These are phyloP conservation scores for Handroanthus guayacan DNA, from an alignment of 257 asterid genomes.

Conservation along the genomic window DNA sequence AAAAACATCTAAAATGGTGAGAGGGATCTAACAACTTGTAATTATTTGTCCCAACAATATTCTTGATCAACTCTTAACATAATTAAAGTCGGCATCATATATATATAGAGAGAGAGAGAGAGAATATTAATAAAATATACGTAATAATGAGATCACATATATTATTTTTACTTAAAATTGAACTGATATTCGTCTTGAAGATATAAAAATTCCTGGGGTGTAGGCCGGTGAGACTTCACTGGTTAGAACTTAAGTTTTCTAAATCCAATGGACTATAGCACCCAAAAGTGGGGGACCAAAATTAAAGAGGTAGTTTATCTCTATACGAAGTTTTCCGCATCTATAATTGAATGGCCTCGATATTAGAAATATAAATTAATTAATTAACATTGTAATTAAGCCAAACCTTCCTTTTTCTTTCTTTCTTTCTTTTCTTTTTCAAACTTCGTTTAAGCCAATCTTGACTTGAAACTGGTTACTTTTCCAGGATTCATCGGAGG, in stretches of 20 bases:
- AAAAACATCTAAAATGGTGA: too few species aligned
- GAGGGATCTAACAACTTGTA: too few species aligned
- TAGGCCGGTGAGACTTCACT: slow-evolving; percentile 43
- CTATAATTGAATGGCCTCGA: slow-evolving; percentile 49
- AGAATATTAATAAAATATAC: not conserved
- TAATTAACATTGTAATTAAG: slow-evolving; percentile 17
- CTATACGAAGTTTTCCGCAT: slow-evolving; percentile 27
- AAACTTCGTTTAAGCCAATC: slow-evolving; percentile 13
- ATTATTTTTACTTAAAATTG: not conserved
- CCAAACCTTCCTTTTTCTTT: too few species aligned
- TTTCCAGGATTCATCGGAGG: not conserved
- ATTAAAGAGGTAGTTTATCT: slow-evolving; percentile 18
- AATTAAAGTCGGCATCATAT: too few species aligned
- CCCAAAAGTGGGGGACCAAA: slow-evolving; percentile 42
- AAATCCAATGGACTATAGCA: not conserved
- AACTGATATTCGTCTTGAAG: not conserved
- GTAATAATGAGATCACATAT: slow-evolving; percentile 2
- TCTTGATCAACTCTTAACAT: too few species aligned
- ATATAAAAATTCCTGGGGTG: not conserved
- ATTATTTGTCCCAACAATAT: too few species aligned
- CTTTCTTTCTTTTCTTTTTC: too few species aligned
- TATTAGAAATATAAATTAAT: slow-evolving; percentile 38
- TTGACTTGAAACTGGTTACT: slow-evolving; percentile 30
- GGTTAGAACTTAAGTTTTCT: not conserved
- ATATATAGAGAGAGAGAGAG: too few species aligned